Evolutionary conservation across 1,284 basidiomycete species (phyloP).

Genomic region (Irpex sp.): DNA sequence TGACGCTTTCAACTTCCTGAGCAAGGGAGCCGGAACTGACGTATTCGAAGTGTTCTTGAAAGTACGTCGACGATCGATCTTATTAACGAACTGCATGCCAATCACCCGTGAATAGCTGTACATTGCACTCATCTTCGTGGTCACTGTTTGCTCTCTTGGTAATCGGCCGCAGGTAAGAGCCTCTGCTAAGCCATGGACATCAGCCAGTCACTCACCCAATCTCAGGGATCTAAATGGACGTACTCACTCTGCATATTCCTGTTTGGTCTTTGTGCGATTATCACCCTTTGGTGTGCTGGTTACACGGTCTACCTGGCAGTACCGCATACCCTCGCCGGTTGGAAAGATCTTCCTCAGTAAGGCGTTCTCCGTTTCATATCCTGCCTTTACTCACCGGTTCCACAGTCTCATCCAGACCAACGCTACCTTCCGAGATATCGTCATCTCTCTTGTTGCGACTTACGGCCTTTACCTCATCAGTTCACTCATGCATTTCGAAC

Average conservation of each 20-base stretch:
- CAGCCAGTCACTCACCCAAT: not conserved
- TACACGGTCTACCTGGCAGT: conserved; percentile 85
- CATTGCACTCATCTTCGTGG: conserved; percentile 70
- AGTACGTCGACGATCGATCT: conserved; percentile 28
- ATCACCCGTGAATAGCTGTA: conserved; percentile 43
- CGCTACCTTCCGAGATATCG: conserved; percentile 74
- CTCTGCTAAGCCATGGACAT: not conserved
- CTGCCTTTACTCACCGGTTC: not conserved
- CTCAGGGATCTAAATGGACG: conserved; percentile 77
- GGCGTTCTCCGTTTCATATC: conserved; percentile 18
- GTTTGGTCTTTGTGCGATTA: conserved; percentile 70
- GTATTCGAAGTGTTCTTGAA: conserved; percentile 83
- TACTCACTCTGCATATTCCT: conserved; percentile 71
- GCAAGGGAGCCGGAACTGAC: conserved; percentile 62
- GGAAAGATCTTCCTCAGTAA: conserved; percentile 64
- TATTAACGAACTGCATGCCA: not conserved
- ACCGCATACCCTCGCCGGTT: conserved; percentile 65
- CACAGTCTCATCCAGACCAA: conserved; percentile 58
- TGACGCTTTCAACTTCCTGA: conserved; percentile 79
- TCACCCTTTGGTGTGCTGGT: conserved; percentile 84
- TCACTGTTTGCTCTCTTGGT: conserved; percentile 77
- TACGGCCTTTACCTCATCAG: conserved; percentile 87
- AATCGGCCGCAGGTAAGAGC: conserved; percentile 68
- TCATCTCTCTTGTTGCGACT: conserved; percentile 75
- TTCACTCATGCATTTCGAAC: conserved; percentile 83